These are phyloP conservation scores for Ophiostoma piceae DNA, from an alignment of 2,329 filamentous ascomycete genomes.

Conservation along the genomic window DNA sequence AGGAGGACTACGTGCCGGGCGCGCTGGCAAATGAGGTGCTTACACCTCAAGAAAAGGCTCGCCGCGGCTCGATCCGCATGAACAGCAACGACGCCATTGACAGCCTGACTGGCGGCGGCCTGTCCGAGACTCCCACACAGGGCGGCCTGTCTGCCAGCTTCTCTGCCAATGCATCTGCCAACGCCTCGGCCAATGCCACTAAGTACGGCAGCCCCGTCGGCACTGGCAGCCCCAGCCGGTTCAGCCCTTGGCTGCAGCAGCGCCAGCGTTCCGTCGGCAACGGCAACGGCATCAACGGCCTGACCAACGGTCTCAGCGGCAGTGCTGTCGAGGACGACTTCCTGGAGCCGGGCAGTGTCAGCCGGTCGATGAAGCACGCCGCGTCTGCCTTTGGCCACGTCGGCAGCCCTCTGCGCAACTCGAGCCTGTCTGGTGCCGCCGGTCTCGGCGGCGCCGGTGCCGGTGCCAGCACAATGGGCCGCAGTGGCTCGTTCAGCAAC, in stretches of 20 bases:
- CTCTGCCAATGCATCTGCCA: constrained; percentile 30
- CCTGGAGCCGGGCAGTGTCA: constrained; percentile 33
- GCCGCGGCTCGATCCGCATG: constrained; percentile 54
- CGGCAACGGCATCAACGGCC: neutral
- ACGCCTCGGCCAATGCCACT: constrained; percentile 34
- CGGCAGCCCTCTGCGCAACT: constrained; percentile 60
- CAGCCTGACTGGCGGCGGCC: constrained; percentile 42
- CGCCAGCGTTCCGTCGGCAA: constrained; percentile 17
- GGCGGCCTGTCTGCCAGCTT: neutral
- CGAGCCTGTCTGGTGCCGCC: constrained; percentile 48
- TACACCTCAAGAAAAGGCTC: constrained; percentile 62
- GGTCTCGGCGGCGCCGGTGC: neutral
- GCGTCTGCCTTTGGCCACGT: constrained; percentile 61
- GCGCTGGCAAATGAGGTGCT: constrained; percentile 58
- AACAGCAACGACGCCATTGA: constrained; percentile 21
- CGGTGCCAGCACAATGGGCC: constrained; percentile 32
- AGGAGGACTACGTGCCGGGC: constrained; percentile 82
- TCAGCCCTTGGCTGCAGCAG: constrained; percentile 49
- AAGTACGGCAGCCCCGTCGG: constrained; percentile 55
- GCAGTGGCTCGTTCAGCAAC: constrained; percentile 36
- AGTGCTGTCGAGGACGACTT: constrained; percentile 40
- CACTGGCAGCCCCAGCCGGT: constrained; percentile 54
- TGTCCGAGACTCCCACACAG: constrained; percentile 18
- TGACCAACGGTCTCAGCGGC: constrained; percentile 36
- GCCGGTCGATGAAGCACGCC: constrained; percentile 39